Evolutionary conservation across 208 protist genomes (phyloP), one percentile per base, ranked within the genome.

Genomic region (Trypanosoma caninum): DNA sequence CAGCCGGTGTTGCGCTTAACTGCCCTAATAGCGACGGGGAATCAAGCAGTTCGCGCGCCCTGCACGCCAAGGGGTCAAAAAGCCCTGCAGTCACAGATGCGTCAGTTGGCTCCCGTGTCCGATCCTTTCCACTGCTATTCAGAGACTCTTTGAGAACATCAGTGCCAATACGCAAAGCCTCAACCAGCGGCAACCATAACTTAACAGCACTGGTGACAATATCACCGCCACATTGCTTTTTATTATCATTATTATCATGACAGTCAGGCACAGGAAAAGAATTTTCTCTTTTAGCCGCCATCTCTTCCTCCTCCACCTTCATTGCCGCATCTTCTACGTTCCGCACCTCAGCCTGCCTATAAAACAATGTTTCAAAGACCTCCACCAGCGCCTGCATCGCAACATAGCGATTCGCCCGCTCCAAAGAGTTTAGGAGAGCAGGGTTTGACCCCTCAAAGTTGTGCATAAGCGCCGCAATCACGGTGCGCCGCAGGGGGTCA

Each of bases 331-430:
- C 64, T n/a, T 47, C 18, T 22, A 25, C 58, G 5, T 2, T 56
- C 14, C 4, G n/a, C 33, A 46, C 2, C 34, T 7, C n/a, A 4
- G 68, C 25, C 8, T 50, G 42, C 44, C 52, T 59, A 9, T 69
- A 69, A 47, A 78, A 68, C 34, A 78, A 18, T 23, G 63, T 54
- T 33, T 76, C 78, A 44, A 75, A 78, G 23, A 84, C 79, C 35
- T 82, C 69, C 38, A 94, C 69, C 20, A 91, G 78, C 13, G 88
- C 79, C 16, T 76, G 71, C 57, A 87, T 68, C 11, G 82, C 77
- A 20, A 76, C 80, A 84, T 92, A 91, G 23, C 74, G 62, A 52
- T 94, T 81, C 2, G 63, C 54, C 23, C 52, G 38, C 18, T 69
- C 65, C 46, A 89, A 75, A 2, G 80, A 74, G 3, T 42, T 64